Evolutionary conservation across 2,329 filamentous ascomycete species (phyloP).

Genomic region (Paramyrothecium roridum): DNA sequence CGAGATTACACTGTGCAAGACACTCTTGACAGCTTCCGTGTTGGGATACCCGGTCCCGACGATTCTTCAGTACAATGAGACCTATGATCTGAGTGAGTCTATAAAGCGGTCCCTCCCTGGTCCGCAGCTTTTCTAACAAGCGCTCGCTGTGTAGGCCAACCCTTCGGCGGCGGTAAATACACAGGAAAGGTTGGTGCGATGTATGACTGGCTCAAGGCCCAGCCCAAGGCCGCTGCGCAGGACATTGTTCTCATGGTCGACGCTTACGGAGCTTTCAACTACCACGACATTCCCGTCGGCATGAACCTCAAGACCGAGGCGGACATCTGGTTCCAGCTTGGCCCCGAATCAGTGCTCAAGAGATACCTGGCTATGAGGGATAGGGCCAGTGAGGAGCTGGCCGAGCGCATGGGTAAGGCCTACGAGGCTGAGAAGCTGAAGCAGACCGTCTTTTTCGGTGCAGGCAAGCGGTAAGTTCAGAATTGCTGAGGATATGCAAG

Average conservation of each 20-base stretch:
- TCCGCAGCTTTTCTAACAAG: no score
- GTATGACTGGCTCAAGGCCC: constrained; percentile 21
- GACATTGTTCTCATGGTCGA: constrained; percentile 26
- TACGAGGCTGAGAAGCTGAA: constrained; percentile 13
- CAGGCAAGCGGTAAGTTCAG: constrained; percentile 14
- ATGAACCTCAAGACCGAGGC: background rate
- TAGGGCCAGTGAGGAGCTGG: constrained; percentile 16
- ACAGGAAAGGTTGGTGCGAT: constrained; percentile 22
- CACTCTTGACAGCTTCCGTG: constrained; percentile 21
- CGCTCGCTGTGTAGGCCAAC: background rate
- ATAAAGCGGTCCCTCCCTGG: constrained; percentile 9
- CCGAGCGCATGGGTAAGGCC: constrained; percentile 18
- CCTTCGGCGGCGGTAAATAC: constrained; percentile 22
- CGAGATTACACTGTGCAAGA: constrained; percentile 25
- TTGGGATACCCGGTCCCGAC: constrained; percentile 23
- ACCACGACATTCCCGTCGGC: constrained; percentile 2
- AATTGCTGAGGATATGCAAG: background rate
- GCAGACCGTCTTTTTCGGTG: constrained; percentile 20
- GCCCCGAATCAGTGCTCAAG: constrained; percentile 17
- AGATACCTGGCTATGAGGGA: constrained; percentile 20
- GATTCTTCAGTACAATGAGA: constrained; percentile 11
- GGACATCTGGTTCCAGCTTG: constrained; percentile 29
- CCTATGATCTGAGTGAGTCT: constrained; percentile 10
- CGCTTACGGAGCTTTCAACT: constrained; percentile 15
- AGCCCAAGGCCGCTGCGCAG: constrained; percentile 18